Percentiles rank a stretch among this genome's conserved stretches.
phyloP scores from a whole-genome alignment of 2,329 filamentous ascomycete genomes.

The Diaporthe amygdali region DNA sequence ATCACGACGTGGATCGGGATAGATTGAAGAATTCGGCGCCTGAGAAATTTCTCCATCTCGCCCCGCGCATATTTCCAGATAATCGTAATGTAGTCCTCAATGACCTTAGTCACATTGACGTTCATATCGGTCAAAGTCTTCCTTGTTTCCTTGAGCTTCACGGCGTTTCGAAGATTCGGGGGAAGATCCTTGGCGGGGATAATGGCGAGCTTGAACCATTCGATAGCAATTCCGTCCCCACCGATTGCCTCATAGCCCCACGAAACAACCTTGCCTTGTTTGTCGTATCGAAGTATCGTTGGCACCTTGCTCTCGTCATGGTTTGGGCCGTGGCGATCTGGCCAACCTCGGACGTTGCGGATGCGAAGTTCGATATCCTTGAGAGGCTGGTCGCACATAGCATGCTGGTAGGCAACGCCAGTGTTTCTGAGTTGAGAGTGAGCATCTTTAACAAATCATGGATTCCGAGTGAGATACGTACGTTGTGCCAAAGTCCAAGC shows the following conservation, averaged over 20 bases:
- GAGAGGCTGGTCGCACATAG: not conserved
- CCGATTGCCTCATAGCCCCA: not conserved
- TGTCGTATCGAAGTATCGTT: not conserved
- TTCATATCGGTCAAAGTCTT: not conserved
- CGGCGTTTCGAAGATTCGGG: not conserved
- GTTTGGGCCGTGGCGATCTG: not conserved
- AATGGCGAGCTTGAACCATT: not conserved
- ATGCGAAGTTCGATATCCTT: not conserved
- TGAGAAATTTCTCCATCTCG: not conserved
- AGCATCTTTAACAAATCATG: fast-evolving
- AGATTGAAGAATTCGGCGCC: not conserved
- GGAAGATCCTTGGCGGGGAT: not conserved
- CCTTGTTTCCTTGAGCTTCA: not conserved
- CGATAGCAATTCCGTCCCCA: not conserved
- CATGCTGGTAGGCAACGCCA: not conserved
- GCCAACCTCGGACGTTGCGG: not conserved
- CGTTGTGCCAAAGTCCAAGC: not conserved
- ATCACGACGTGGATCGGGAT: not conserved
- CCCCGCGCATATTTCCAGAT: not conserved
- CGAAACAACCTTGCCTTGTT: fast-evolving
- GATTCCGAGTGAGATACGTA: fast-evolving
- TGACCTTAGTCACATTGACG: not conserved
- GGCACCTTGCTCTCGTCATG: not conserved
- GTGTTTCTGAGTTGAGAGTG: not conserved
- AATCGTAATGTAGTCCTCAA: not conserved